Conservation (phyloP, 768 basidiomycete species). For the Gloeophyllum trabeum region DNA sequence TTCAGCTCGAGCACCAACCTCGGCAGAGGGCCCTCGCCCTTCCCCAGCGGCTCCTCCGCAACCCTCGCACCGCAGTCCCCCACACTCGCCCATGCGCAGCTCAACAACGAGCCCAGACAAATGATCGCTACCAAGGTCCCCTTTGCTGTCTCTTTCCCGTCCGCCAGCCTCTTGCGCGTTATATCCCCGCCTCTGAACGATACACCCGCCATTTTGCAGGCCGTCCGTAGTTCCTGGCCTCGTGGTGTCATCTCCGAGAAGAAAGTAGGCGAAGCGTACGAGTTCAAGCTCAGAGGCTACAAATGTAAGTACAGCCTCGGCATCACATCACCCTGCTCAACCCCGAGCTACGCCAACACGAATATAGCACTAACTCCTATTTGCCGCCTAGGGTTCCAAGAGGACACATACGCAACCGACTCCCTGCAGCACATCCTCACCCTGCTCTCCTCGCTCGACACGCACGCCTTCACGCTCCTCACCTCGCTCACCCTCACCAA, state of each 20-base stretch:
- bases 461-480: conserved; percentile 55
- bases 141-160: conserved; percentile 68
- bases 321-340: conserved; percentile 5
- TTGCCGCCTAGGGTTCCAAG: conserved; percentile 55
- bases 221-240: conserved; percentile 70
- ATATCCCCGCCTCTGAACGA: conserved; percentile 66
- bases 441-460: conserved; percentile 55
- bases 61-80: conserved; percentile 12
- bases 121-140: conserved; percentile 14
- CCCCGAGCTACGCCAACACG: conserved; percentile 7
- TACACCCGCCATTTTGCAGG: conserved; percentile 74
- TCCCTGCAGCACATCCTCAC: conserved; percentile 62
- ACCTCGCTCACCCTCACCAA: conserved; percentile 63
- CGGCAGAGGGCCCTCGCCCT: conserved; percentile 19
- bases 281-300: conserved; percentile 77
- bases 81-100: too few relatives aligned
- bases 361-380: conserved; percentile 1
- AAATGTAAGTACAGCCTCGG: conserved; percentile 38
- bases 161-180: conserved; percentile 57
- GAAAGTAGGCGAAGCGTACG: conserved; percentile 62
- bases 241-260: conserved; percentile 70
- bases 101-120: too few relatives aligned
- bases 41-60: conserved; percentile 22
- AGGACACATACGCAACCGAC: conserved; percentile 65
- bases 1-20: conserved; percentile 8